Evolutionary conservation across 2,329 filamentous ascomycete species (phyloP), one percentile per base, ranked within the genome.

Genomic region (Orbilia blumenaviensis): DNA sequence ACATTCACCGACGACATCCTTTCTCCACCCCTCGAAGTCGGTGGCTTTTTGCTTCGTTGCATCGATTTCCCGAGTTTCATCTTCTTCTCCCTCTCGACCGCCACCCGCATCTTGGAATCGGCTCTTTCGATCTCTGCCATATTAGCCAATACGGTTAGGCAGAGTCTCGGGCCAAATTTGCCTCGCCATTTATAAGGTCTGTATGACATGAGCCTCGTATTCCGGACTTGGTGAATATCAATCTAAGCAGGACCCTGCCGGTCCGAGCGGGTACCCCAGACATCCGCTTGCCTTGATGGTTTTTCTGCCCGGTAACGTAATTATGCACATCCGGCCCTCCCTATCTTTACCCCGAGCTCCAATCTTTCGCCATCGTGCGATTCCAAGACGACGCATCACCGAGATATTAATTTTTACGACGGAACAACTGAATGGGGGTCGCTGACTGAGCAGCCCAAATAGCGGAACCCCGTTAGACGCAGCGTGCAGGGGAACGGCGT

Each of bases 251-350:
- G 66, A 71, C 56, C 64, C 64, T 68, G 64, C 52, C 63, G n/a
- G 52, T 52, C 34, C 18, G 41, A 60, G 64, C 46, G 41, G 64
- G 56, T 60, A 71, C 56, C 56, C 66, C 66, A 46, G 66, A 71
- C 52, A 54, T 56, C 54, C 54, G 66, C 54, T 52, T 10, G 23
- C 46, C 38, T 38, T 56, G 56, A 63, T 34, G 32, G 56, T 36
- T 62, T 66, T 66, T 54, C 46, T 71, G 58, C 56, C 56, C 66
- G 66, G 66, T 71, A 71, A 71, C 66, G 25, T 54, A 56, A 71
- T 63, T 46, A 63, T 69, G 56, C 54, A 32, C 64, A 61, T 63
- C 66, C 66, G 54, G 52, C 42, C 38, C 44, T 44, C 46, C 44
- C 50, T 56, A 56, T 56, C 50, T 56, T 29, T 29, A 36, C 50